Evolutionary conservation across 2,329 filamentous ascomycete genomes (phyloP).

Genomic region (Catunica adiposa): DNA sequence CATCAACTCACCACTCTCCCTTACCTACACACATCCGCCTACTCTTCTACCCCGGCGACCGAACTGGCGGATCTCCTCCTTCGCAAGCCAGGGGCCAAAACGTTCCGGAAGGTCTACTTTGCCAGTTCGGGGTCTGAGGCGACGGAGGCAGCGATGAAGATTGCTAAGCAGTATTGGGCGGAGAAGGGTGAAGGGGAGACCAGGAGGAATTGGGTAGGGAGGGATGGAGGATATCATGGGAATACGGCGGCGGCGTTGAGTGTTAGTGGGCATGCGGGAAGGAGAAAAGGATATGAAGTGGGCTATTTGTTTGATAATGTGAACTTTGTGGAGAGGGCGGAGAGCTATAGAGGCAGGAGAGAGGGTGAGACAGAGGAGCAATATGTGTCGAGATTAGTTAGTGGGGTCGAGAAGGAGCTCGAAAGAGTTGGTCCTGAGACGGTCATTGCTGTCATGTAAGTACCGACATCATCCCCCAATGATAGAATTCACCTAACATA

Average conservation of each 20-base stretch:
- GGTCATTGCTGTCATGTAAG: conserved; percentile 20
- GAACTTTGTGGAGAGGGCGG: conserved; percentile 7
- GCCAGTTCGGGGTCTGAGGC: conserved; percentile 20
- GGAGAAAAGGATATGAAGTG: conserved; percentile 20
- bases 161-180: conserved; percentile 31
- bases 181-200: conserved; percentile 21
- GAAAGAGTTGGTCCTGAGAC: conserved; percentile 28
- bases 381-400: conserved; percentile 25
- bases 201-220: conserved; percentile 27
- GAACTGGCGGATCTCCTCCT: conserved; percentile 20
- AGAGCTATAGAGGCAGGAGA: conserved; percentile 16
- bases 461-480: neutral
- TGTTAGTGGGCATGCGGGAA: conserved; percentile 20
- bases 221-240: conserved; percentile 32
- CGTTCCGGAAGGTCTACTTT: conserved; percentile 16
- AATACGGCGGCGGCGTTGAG: conserved; percentile 32
- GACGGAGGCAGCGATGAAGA: conserved; percentile 31
- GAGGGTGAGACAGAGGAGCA: conserved; percentile 23
- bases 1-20: conserved; percentile 32
- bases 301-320: conserved; percentile 15
- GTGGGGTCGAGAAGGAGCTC: conserved; percentile 33
- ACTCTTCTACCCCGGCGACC: conserved; percentile 18
- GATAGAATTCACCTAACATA: neutral
- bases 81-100: conserved; percentile 15
- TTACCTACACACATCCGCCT: conserved; percentile 19